These are phyloP conservation scores for Ophiosphaerella herpotricha DNA, from an alignment of 2,329 filamentous ascomycete genomes.

Conservation along the genomic window DNA sequence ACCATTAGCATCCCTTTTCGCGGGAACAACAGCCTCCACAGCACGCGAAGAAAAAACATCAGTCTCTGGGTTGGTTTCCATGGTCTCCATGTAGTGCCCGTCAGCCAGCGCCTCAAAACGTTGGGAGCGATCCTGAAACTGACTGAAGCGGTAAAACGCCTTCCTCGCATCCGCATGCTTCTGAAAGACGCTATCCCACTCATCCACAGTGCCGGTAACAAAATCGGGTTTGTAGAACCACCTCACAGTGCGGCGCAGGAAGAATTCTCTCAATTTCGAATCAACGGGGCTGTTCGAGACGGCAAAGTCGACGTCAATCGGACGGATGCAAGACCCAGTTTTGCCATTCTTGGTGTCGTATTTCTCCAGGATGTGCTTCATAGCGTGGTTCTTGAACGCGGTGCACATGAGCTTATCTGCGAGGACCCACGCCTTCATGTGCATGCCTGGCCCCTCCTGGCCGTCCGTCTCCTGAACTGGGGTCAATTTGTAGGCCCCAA, in stretches of 20 bases:
- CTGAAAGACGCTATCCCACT: constrained; percentile 12
- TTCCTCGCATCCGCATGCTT: neutral
- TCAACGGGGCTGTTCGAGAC: constrained; percentile 6
- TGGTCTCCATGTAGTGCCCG: too few relatives aligned
- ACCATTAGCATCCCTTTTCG: too few relatives aligned
- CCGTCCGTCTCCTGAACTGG: neutral
- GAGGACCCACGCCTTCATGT: constrained; percentile 12
- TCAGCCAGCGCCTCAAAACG: too few relatives aligned
- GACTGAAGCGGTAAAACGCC: too few relatives aligned
- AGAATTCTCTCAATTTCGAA: constrained; percentile 15
- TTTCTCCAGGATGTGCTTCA: constrained; percentile 8
- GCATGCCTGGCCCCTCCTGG: neutral
- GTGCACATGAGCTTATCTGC: constrained; percentile 13
- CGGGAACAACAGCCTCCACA: too few relatives aligned
- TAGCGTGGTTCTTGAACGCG: constrained; percentile 18
- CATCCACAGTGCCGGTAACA: constrained; percentile 6
- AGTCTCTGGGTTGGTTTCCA: too few relatives aligned
- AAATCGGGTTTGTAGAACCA: neutral
- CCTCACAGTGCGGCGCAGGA: constrained; percentile 2
- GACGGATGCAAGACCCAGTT: constrained; percentile 32
- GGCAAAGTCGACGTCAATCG: constrained; percentile 8
- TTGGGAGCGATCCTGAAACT: too few relatives aligned
- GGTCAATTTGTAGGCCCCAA: neutral
- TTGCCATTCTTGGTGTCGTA: constrained; percentile 4
- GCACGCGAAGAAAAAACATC: too few relatives aligned